These are phyloP conservation scores for Jamesozyma gamospora DNA, from an alignment of 805 yeast genomes.

Conservation along the genomic window DNA sequence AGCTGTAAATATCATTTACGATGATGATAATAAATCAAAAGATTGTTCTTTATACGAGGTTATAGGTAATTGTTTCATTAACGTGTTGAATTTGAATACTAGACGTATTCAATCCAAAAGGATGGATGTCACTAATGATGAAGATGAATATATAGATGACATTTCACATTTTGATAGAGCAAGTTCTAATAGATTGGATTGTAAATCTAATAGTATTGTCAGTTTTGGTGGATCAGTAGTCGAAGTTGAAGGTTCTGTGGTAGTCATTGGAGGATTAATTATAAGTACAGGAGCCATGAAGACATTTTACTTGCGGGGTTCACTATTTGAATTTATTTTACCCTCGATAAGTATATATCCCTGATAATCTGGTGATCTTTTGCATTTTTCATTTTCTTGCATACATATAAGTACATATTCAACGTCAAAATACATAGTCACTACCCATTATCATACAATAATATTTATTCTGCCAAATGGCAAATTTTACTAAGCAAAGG, in stretches of 20 bases:
- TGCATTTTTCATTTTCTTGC: no score
- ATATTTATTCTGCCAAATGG: no score
- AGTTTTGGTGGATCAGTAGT: constrained; percentile 11
- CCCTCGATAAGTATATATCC: constrained; percentile 18
- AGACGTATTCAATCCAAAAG: constrained; percentile 14
- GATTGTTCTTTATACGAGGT: background rate
- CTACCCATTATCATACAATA: no score
- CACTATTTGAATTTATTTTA: constrained; percentile 20
- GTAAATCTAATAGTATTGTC: constrained; percentile 1
- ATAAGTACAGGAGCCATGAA: constrained; percentile 7
- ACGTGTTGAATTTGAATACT: constrained; percentile 16
- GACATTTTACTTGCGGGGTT: constrained; percentile 21
- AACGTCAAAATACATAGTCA: no score
- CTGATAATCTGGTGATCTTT: no score
- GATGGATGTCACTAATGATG: background rate
- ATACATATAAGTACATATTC: no score
- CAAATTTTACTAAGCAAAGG: no score
- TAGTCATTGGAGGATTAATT: constrained; percentile 23
- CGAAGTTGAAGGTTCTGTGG: constrained; percentile 15
- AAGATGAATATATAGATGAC: no score
- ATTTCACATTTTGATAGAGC: no score
- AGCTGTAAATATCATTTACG: constrained; percentile 14
- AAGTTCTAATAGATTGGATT: no score
- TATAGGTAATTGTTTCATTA: constrained; percentile 12
- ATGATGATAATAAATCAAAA: background rate